Conservation (phyloP, 2,329 filamentous ascomycete species). For the Paracamarosporium sp. region DNA sequence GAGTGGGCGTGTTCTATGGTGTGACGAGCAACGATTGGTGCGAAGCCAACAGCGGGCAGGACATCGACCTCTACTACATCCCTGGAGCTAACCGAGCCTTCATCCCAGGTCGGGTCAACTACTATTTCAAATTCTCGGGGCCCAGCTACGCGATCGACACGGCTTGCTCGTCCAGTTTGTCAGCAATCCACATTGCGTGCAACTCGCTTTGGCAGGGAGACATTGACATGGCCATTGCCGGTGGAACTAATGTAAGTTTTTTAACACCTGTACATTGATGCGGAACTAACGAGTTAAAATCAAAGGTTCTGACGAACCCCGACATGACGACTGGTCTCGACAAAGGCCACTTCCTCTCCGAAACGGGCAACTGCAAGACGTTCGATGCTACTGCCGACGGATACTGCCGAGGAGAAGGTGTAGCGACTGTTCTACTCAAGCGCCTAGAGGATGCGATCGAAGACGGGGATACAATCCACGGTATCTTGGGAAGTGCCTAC, state of each 20-base stretch:
- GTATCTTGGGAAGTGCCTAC: constrained; percentile 33
- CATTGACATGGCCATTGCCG: constrained; percentile 26
- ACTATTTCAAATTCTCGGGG: constrained; percentile 40
- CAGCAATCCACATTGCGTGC: constrained; percentile 23
- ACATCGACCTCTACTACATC: constrained; percentile 39
- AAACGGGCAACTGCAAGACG: constrained; percentile 30
- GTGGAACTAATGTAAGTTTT: constrained; percentile 26
- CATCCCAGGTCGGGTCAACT: constrained; percentile 51
- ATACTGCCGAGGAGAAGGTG: constrained; percentile 36
- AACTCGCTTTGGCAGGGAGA: constrained; percentile 36
- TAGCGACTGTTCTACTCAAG: constrained; percentile 34
- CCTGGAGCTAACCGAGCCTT: constrained; percentile 59
- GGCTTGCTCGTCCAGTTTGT: constrained; percentile 28
- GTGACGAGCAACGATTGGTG: constrained; percentile 20
- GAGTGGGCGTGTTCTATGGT: constrained; percentile 23
- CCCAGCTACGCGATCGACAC: constrained; percentile 51
- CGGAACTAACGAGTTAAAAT: too few relatives aligned
- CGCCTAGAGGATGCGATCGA: constrained; percentile 26
- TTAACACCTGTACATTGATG: too few relatives aligned
- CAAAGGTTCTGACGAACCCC: constrained; percentile 33
- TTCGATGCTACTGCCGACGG: constrained; percentile 34
- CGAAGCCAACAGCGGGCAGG: constrained; percentile 19
- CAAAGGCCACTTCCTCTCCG: constrained; percentile 26
- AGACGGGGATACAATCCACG: constrained; percentile 23
- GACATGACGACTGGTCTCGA: constrained; percentile 30